Base-by-base conservation (phyloP, 495 filamentous ascomycete genomes). In the Alectoria sarmentosa region DNA sequence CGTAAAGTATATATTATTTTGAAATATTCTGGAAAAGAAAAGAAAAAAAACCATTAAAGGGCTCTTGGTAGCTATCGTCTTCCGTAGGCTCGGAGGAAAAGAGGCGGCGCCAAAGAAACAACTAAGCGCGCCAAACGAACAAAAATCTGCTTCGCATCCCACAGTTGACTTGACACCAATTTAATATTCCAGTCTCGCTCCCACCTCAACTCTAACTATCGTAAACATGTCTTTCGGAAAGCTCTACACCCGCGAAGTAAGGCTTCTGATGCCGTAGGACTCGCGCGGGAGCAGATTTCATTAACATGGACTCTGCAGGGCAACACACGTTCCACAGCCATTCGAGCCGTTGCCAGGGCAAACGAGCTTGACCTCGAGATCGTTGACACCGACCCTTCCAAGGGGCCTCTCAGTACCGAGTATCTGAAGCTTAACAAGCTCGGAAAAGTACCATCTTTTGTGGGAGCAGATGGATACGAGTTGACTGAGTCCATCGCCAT, bases 401-500 rank as follows among this genome's bases (percentile, higher is more conserved):
- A 85, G 63, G 68, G 84, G 78, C 67, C 67, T 58, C 78, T 86
- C 65, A 78, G 79, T 49, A 74, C 77, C 36, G 93, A 94, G 71
- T 96, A 94, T 83, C 77, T 86, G 72, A 88, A 92, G 78, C 71
- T 88, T 77, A 93, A 93, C 81, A 84, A 87, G 71, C 87, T 96
- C 62, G 90, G 89, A 79, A 92, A 89, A 83, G 78, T 97, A 71
- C 94, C 94, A 62, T 87, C 91, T 69, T 98, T 99, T 77, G 86
- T 90, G 69, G 92, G 93, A 70, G 83, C 85, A 70, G 94, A 99
- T 81, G 94, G 94, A 75, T 99, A 88, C 78, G 82, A 82, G 68
- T 85, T 99, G 60, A 85, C 83, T 64, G 94, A 99, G 86, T 84
- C 75, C 76, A 92, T 98, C 69, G 94, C 94, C 75, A 94, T 99